These are phyloP conservation scores for Aphanomyces cochlioides DNA, from an alignment of 352 stramenopile species.

Conservation along the genomic window DNA sequence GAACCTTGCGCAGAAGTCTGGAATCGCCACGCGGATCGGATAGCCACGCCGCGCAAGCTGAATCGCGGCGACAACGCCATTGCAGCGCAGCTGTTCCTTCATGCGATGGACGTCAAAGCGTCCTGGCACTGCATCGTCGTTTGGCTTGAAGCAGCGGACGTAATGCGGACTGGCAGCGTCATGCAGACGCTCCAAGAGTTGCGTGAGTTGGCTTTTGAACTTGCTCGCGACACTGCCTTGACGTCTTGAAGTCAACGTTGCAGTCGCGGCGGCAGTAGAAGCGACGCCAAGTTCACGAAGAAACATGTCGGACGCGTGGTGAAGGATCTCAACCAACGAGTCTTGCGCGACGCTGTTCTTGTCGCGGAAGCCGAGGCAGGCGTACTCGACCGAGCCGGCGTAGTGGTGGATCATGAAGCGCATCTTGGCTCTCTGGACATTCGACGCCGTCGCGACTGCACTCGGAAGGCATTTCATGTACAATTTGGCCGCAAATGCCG, in stretches of 20 bases:
- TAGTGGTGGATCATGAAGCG: constrained; percentile 81
- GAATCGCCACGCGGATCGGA: constrained; percentile 68
- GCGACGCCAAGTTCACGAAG: constrained; percentile 56
- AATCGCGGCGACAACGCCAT: constrained; percentile 82
- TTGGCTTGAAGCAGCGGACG: constrained; percentile 88
- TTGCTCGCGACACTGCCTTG: constrained; percentile 75
- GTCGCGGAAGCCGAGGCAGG: constrained; percentile 63
- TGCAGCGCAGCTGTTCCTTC: constrained; percentile 80
- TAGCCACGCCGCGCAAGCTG: constrained; percentile 81
- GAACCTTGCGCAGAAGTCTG: constrained; percentile 72
- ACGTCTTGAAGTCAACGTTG: constrained; percentile 52
- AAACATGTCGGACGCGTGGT: constrained; percentile 77
- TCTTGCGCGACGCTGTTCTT: constrained; percentile 86
- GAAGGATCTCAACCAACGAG: constrained; percentile 63
- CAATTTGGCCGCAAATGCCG: constrained; percentile 75
- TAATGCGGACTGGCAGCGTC: constrained; percentile 75
- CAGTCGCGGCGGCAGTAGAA: constrained; percentile 45
- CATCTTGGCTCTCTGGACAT: constrained; percentile 66
- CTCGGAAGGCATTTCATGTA: constrained; percentile 65
- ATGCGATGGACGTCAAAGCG: constrained; percentile 68
- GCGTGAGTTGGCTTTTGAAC: constrained; percentile 82
- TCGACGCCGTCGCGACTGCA: constrained; percentile 60
- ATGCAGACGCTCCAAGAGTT: constrained; percentile 65
- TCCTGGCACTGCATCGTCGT: constrained; percentile 60
- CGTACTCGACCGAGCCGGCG: constrained; percentile 77